Conservation (phyloP, 345 rosid species). For the Cardiospermum halicacabum region DNA sequence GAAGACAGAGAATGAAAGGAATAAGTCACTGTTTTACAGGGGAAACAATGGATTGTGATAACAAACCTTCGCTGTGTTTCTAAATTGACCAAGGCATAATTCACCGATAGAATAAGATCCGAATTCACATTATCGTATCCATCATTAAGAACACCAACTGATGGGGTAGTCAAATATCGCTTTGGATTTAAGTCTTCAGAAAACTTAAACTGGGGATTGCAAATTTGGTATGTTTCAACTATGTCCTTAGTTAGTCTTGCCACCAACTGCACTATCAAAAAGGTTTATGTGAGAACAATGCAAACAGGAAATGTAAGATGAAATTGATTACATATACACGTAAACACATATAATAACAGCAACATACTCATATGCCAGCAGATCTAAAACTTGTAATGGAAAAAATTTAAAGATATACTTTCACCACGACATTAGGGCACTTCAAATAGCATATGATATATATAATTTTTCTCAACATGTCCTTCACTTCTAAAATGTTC, state of each 20-base stretch:
- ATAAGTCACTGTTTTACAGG: conserved; percentile 1
- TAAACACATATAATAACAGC: no score
- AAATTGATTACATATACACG: no score
- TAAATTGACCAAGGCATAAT: conserved; percentile 61
- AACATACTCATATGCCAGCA: no score
- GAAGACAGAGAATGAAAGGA: conserved; percentile 6
- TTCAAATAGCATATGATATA: background rate
- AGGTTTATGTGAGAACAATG: conserved; percentile 22
- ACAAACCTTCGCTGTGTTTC: conserved; percentile 81
- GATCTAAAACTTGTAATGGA: background rate
- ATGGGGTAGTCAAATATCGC: conserved; percentile 93
- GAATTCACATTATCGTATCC: conserved; percentile 93
- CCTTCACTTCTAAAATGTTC: background rate
- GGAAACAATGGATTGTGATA: conserved; percentile 8
- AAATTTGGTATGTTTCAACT: conserved; percentile 79
- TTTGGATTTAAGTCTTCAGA: conserved; percentile 91
- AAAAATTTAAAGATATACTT: background rate
- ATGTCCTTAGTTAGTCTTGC: conserved; percentile 79
- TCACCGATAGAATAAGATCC: conserved; percentile 87
- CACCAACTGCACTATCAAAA: conserved; percentile 65
- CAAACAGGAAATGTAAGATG: conserved; percentile 1
- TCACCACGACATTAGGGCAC: background rate
- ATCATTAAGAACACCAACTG: conserved; percentile 86
- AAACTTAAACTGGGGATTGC: conserved; percentile 88
- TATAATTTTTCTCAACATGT: background rate